These are phyloP conservation scores for Lipomyces spencermartinsiae DNA, from an alignment of 805 yeast species.

Conservation along the genomic window DNA sequence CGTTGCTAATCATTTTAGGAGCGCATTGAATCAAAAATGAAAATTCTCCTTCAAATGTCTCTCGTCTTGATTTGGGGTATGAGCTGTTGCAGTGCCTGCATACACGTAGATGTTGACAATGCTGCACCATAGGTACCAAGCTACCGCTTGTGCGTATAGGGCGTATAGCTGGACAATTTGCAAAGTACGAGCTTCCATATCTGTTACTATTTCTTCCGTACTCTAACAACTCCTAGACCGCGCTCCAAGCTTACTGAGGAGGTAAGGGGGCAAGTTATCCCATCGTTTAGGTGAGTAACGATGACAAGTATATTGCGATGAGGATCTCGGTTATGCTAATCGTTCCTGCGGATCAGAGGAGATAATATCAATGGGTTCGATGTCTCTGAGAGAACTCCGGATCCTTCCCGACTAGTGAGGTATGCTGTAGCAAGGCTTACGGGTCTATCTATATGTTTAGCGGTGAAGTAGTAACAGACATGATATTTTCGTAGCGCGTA, in stretches of 20 bases:
- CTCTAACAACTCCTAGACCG: slow-evolving; percentile 39
- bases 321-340: background rate
- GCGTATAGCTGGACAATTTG: slow-evolving; percentile 55
- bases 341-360: slow-evolving; percentile 42
- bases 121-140: slow-evolving; percentile 41
- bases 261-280: slow-evolving; percentile 50
- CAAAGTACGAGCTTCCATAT: slow-evolving; percentile 41
- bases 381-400: slow-evolving; percentile 49
- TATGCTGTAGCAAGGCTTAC: background rate
- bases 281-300: slow-evolving; percentile 46
- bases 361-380: slow-evolving; percentile 54
- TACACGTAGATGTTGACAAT: background rate
- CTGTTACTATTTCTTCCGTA: background rate
- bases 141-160: slow-evolving; percentile 52
- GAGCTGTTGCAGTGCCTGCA: background rate
- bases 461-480: background rate
- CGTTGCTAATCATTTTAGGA: slow-evolving; percentile 16
- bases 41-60: slow-evolving; percentile 53
- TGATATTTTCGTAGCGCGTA: slow-evolving; percentile 43
- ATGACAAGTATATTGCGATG: background rate
- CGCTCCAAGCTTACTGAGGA: slow-evolving; percentile 52
- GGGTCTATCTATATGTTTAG: background rate
- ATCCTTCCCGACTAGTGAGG: slow-evolving; percentile 50
- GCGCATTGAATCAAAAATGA: slow-evolving; percentile 51
- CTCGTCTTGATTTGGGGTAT: slow-evolving; percentile 52